Conservation (phyloP, 495 filamentous ascomycete genomes). For the Aspergillus taichungensis region DNA sequence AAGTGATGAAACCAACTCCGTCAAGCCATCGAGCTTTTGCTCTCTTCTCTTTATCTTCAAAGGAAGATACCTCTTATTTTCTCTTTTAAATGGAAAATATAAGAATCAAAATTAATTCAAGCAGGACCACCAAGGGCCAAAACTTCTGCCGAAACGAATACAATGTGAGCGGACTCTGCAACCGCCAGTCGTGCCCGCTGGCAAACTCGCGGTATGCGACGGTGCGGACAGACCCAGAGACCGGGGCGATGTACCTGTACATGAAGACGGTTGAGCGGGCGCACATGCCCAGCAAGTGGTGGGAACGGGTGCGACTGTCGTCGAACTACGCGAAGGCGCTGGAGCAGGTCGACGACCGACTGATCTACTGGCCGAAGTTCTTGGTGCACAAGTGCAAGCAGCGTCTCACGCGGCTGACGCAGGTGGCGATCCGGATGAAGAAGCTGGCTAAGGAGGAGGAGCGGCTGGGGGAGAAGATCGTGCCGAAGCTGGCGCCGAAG, state of each 20-base stretch:
- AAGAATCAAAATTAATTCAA: slow-evolving; percentile 2
- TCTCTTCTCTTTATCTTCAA: not conserved
- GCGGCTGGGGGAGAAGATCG: slow-evolving; percentile 78
- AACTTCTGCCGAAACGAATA: slow-evolving; percentile 97
- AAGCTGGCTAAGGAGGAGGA: slow-evolving; percentile 81
- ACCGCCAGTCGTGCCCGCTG: slow-evolving; percentile 87
- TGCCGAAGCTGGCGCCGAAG: slow-evolving; percentile 89
- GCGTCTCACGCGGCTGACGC: slow-evolving; percentile 84
- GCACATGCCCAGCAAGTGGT: slow-evolving; percentile 85
- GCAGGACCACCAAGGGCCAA: slow-evolving; percentile 78
- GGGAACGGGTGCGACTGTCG: slow-evolving; percentile 89
- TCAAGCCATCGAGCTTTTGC: too few species aligned
- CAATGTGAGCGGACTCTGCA: slow-evolving; percentile 92
- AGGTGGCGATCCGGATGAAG: slow-evolving; percentile 81
- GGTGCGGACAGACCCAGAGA: slow-evolving; percentile 71
- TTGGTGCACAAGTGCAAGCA: slow-evolving; percentile 96
- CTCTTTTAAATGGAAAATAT: not conserved
- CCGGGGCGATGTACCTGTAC: slow-evolving; percentile 86
- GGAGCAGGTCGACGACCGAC: slow-evolving; percentile 74
- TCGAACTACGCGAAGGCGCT: slow-evolving; percentile 84
- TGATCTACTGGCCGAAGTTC: slow-evolving; percentile 97
- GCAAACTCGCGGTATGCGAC: slow-evolving; percentile 96
- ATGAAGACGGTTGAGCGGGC: slow-evolving; percentile 92
- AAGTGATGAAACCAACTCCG: slow-evolving; percentile 16
- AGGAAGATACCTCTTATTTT: slow-evolving; percentile 6